These are phyloP conservation scores for Pichia paraexigua DNA, from an alignment of 805 yeast species.

Conservation along the genomic window DNA sequence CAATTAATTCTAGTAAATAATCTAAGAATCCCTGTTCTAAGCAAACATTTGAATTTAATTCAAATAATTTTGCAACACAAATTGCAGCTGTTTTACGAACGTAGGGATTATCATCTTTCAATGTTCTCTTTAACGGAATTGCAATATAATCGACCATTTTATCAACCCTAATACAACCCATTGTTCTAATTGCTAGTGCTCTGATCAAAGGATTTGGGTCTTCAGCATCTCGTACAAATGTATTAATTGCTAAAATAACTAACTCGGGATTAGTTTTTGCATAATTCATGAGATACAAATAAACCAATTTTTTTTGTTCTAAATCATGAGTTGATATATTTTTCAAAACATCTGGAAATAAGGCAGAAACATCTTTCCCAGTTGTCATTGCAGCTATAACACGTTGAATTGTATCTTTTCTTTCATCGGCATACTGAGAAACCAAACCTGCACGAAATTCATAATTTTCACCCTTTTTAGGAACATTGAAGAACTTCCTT, in stretches of 20 bases:
- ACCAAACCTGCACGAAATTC: slow-evolving; percentile 87
- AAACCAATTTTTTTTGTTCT: slow-evolving; percentile 94
- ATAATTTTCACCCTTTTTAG: slow-evolving; percentile 69
- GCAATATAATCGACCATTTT: slow-evolving; percentile 94
- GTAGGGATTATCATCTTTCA: slow-evolving; percentile 91
- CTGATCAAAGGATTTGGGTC: slow-evolving; percentile 95
- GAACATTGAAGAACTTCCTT: slow-evolving; percentile 49
- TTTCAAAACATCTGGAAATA: slow-evolving; percentile 93
- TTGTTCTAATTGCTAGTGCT: slow-evolving; percentile 93
- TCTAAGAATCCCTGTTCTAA: slow-evolving; percentile 81
- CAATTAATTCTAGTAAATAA: slow-evolving; percentile 55
- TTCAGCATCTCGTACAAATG: slow-evolving; percentile 90
- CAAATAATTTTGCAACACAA: slow-evolving; percentile 92
- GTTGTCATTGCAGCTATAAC: slow-evolving; percentile 98
- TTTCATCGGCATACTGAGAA: slow-evolving; percentile 87
- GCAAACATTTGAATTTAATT: slow-evolving; percentile 71
- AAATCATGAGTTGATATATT: slow-evolving; percentile 95
- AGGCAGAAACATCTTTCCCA: slow-evolving; percentile 90
- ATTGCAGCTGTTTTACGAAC: slow-evolving; percentile 97
- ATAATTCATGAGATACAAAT: slow-evolving; percentile 91
- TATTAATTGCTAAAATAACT: slow-evolving; percentile 91
- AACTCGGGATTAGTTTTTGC: slow-evolving; percentile 95
- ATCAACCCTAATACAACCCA: slow-evolving; percentile 97
- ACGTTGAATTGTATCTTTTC: slow-evolving; percentile 94
- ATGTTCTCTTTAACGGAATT: slow-evolving; percentile 75